Evolutionary conservation across 1,284 basidiomycete genomes (phyloP), one percentile per base, ranked within the genome.

Genomic region (Trichosporon asahii): DNA sequence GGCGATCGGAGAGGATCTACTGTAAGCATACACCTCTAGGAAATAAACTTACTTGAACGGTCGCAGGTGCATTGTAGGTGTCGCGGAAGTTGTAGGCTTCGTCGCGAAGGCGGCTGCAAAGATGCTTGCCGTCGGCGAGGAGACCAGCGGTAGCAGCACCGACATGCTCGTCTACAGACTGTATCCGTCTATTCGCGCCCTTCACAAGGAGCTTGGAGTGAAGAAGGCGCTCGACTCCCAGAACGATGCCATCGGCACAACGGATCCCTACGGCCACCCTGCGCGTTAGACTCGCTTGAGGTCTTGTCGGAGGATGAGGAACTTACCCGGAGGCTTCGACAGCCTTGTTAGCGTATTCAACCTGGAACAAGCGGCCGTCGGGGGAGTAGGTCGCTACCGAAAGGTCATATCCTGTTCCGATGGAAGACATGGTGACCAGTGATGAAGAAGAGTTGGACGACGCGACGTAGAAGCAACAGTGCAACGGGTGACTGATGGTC

Each of bases 351-450:
- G 97, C 97, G 81, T 99, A 99, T 85, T 99, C 97, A 83, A 99
- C 93, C 88, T 99, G 96, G 82, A 99, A 99, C 81, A 99, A 94
- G 76, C 97, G 90, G 29, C 96, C 96, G 85, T 99, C 96, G 70
- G 96, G 96, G 49, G 95, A 98, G 87, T 99, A 99, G 65, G 96
- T 99, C 79, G 94, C 96, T 63, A 96, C 93, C 70, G 95, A 98
- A 72, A 98, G 90, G 88, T 99, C 96, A 86, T 98, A 98, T 69
- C 96, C 96, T 76, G 95, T 98, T 73, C 95, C 95, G 80, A 98
- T 98, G 67, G 95, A 97, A 68, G 95, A 95, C 94, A 97, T 97
- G 68, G 65, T 76, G 72, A 40, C 57, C 29, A 18, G 55, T 14
- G 53, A 6, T 7, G 55, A 9, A n/a, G 18, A 33, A 3, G 27